These are phyloP conservation scores for Daedalea quercina DNA, from an alignment of 768 basidiomycete genomes.

Conservation along the genomic window DNA sequence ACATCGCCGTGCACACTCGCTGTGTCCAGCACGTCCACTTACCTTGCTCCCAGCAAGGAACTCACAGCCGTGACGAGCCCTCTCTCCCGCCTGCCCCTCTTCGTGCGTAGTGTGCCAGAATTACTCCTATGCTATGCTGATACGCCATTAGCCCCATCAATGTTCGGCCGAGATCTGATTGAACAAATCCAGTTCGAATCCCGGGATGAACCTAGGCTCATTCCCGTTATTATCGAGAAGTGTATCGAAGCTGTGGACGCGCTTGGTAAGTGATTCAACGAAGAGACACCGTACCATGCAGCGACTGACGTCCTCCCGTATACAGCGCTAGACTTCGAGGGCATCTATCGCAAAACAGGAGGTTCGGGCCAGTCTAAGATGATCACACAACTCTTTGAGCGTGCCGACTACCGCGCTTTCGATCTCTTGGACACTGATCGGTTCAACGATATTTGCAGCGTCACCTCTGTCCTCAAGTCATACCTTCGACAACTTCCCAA, in stretches of 20 bases:
- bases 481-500: constrained; percentile 92
- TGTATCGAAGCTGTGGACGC: constrained; percentile 92
- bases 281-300: background rate
- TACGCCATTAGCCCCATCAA: constrained; percentile 59
- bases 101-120: constrained; percentile 18
- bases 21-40: constrained; percentile 66
- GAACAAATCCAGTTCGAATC: constrained; percentile 77
- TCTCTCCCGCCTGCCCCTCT: constrained; percentile 21
- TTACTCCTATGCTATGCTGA: constrained; percentile 3
- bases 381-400: constrained; percentile 92
- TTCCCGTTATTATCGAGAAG: constrained; percentile 91
- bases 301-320: background rate
- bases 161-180: constrained; percentile 86
- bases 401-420: constrained; percentile 84
- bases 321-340: constrained; percentile 89
- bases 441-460: constrained; percentile 96
- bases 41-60: constrained; percentile 53
- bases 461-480: constrained; percentile 94
- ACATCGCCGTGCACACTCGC: constrained; percentile 80
- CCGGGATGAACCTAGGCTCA: constrained; percentile 47
- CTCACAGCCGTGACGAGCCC: constrained; percentile 25
- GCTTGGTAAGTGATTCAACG: constrained; percentile 50
- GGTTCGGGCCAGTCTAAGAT: constrained; percentile 87
- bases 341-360: constrained; percentile 96
- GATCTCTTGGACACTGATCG: constrained; percentile 81